A percentile compares a stretch with the other conserved stretches of the same genome.
Conservation (phyloP, 148 eudicot genomes). For the Talinum fruticosum region DNA sequence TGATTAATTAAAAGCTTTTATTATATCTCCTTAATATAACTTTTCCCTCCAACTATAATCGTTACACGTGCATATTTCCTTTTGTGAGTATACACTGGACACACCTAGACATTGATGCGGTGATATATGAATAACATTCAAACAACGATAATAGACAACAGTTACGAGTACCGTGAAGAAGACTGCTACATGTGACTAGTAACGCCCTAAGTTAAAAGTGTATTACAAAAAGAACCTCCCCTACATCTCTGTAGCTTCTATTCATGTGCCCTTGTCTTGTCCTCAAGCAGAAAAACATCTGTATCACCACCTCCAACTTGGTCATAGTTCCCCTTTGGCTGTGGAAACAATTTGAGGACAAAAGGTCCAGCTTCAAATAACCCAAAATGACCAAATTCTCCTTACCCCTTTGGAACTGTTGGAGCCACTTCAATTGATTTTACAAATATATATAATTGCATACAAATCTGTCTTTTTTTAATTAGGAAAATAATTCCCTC, state of each 20-base stretch:
- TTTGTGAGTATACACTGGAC: too few relatives aligned
- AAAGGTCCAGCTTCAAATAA: neutral
- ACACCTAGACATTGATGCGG: neutral
- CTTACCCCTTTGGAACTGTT: constrained; percentile 20
- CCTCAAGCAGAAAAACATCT: constrained; percentile 40
- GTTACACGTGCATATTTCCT: too few relatives aligned
- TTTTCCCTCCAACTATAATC: too few relatives aligned
- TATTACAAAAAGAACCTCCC: neutral
- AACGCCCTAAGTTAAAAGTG: neutral
- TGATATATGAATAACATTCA: neutral
- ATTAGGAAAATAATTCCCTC: neutral
- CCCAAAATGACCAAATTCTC: neutral
- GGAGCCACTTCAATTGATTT: constrained; percentile 11
- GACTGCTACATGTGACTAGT: neutral
- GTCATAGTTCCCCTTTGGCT: neutral
- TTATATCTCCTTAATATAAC: too few relatives aligned
- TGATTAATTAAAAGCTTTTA: too few relatives aligned
- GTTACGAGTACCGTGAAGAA: neutral
- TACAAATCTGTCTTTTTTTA: neutral
- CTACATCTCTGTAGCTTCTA: neutral
- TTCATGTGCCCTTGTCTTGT: constrained; percentile 37
- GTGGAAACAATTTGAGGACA: neutral
- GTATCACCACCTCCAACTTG: neutral
- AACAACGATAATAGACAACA: neutral
- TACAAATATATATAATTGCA: neutral